A percentile compares a stretch with the other conserved stretches of the same genome.
phyloP scores from a whole-genome alignment of 2,329 filamentous ascomycete species.

The Aspergillus fischeri region DNA sequence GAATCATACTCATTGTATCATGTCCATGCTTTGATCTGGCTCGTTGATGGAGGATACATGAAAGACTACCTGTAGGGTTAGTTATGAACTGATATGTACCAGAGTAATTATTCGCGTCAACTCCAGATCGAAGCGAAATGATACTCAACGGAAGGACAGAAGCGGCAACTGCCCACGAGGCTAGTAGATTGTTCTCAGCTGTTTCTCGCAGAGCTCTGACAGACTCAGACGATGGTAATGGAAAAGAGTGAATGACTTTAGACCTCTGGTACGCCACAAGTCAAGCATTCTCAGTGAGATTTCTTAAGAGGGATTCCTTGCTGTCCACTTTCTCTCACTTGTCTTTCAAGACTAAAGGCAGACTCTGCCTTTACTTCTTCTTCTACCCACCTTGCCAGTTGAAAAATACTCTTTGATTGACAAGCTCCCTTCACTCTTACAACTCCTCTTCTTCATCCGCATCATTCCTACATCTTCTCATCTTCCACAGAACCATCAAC shows the following conservation, averaged over 20 bases:
- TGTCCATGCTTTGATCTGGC: background rate
- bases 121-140: background rate
- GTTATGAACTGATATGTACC: background rate
- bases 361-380: background rate
- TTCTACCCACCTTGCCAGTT: background rate
- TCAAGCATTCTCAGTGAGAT: background rate
- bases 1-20: too few relatives aligned
- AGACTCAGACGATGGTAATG: too few relatives aligned
- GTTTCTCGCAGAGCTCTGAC: too few relatives aligned
- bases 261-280: background rate
- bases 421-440: background rate
- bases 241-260: background rate
- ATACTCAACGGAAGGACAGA: background rate
- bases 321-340: background rate
- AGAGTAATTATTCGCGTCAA: background rate
- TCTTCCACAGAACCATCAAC: background rate
- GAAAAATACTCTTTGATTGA: background rate
- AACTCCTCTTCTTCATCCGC: background rate
- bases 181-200: too few relatives aligned
- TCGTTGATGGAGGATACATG: background rate
- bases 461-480: too few relatives aligned
- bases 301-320: background rate
- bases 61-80: background rate
- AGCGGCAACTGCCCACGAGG: too few relatives aligned
- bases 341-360: background rate